Evolutionary conservation across 352 stramenopile species (phyloP), one percentile per base, ranked within the genome.

Genomic region (Pythium volutum): DNA sequence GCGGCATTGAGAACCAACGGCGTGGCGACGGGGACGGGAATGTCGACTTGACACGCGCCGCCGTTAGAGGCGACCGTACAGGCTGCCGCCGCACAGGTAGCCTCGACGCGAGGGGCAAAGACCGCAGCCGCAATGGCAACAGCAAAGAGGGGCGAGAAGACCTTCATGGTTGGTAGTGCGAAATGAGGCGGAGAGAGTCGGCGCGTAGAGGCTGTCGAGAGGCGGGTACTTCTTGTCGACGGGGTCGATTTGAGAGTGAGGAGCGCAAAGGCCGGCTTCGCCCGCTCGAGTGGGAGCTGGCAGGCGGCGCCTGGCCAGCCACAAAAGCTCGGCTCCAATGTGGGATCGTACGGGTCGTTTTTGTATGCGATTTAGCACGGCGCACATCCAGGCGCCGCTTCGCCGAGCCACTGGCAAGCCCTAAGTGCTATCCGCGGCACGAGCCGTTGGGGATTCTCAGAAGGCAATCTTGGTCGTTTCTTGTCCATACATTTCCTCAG

Each of bases 221-320:
- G 36, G 36, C 16, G 16, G 16, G 41, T 26, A 47, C 41, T 47
- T 47, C 41, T 47, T 10, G 16, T 47, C 41, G 41, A 47, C 41
- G 25, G 15, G 12, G 41, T 33, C 45, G 45, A 51, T 51, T 51
- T 20, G 22, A 51, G n/a, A 51, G 45, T 51, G 25, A 31, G 45
- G 23, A n/a, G 10, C 15, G 25, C 45, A 15, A 23, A 42, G 36
- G 36, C 36, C 16, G 36, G 33, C 23, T n/a, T n/a, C n/a, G n/a
- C n/a, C n/a, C n/a, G n/a, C n/a, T n/a, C n/a, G n/a, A n/a, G n/a
- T n/a, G n/a, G n/a, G n/a, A n/a, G n/a, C n/a, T n/a, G n/a, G n/a
- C n/a, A n/a, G n/a, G n/a, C n/a, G n/a, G n/a, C n/a, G n/a, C n/a
- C n/a, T n/a, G n/a, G n/a, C n/a, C n/a, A n/a, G 29, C 29, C 29